Evolutionary conservation across 1,284 basidiomycete species (phyloP).

Genomic region (Ganoderma multipileum): DNA sequence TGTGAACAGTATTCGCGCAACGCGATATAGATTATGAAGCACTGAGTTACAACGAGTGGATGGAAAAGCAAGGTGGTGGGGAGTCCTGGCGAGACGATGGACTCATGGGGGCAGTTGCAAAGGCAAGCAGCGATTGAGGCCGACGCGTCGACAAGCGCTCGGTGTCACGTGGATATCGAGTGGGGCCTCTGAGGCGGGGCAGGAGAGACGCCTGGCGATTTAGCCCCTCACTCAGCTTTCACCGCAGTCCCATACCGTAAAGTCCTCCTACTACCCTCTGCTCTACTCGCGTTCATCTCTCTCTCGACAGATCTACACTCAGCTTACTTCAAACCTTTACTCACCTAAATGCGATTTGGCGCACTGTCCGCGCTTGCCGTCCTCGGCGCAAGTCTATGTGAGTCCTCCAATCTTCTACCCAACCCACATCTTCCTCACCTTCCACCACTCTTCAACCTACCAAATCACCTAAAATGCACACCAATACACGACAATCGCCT

Average conservation of each 20-base stretch:
- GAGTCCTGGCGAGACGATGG: neutral
- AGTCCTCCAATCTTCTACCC: constrained; percentile 18
- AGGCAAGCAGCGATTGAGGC: too few relatives aligned
- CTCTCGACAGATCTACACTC: constrained; percentile 4
- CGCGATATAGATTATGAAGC: neutral
- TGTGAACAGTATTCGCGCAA: neutral
- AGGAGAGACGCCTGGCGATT: neutral
- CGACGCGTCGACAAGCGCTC: neutral
- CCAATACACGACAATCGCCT: neutral
- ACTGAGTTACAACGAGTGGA: neutral
- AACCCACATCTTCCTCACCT: neutral
- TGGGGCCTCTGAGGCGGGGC: neutral
- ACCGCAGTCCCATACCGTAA: constrained; percentile 9
- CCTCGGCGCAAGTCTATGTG: constrained; percentile 46
- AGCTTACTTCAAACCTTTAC: neutral
- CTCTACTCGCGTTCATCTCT: constrained; percentile 5
- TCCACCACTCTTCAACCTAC: neutral
- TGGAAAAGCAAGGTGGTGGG: neutral
- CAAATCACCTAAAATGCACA: neutral
- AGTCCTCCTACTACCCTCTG: constrained; percentile 7
- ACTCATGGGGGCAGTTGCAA: neutral
- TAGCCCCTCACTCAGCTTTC: constrained; percentile 2
- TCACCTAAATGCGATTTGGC: constrained; percentile 18
- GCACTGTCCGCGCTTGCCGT: constrained; percentile 35
- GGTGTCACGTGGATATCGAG: constrained; percentile 6